Base-by-base conservation (phyloP, 1,139 yeast genomes). In the Suhomyces choctaworum region DNA sequence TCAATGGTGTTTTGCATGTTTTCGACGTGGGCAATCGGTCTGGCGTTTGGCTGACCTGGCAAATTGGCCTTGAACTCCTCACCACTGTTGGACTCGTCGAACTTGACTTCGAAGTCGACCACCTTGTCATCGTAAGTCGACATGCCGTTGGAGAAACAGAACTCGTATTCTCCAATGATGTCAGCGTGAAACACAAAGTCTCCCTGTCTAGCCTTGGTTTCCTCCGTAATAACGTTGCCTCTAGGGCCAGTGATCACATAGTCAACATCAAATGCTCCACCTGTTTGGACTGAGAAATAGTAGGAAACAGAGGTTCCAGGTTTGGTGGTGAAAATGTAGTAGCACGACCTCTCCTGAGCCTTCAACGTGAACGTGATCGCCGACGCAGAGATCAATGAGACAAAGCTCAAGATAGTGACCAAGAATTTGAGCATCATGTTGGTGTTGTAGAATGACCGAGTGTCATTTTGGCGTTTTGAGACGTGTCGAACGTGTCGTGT, bases 261-360 rank as follows among this genome's bases (percentile, higher is more conserved):
- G 59, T 88, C 92, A 39, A 92, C 79, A 56, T 87, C 95, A 54
- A 87, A 87, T 16, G 84, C 67, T 7, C 95, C 96, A 39, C 97
- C 97, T 24, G 84, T 74, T 62, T 89, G 96, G 33, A 92, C 97
- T 12, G 96, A 89, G 70, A 88, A 92, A 58, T 88, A 86, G 58
- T 83, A 90, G 20, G 85, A 82, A 39, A 92, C 73, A 41, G 75
- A 75, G 38, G 89, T 73, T 47, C 76, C 73, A 9, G 78, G 76
- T 41, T 74, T 69, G 34, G 78, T 77, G 35, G 92, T 86, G 58
- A 82, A 77, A 13, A 83, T 76, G 62, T 85, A 89, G 60, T 76
- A 86, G 58, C 98, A 92, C 37, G 84, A 73, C 42, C 70, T 71
- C 44, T 81, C 92, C 48, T 81, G 85, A 15, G 96, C 90, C n/a